Evolutionary conservation across 768 basidiomycete genomes (phyloP), one percentile per base, ranked within the genome.

Genomic region (Boletus reticuloceps): DNA sequence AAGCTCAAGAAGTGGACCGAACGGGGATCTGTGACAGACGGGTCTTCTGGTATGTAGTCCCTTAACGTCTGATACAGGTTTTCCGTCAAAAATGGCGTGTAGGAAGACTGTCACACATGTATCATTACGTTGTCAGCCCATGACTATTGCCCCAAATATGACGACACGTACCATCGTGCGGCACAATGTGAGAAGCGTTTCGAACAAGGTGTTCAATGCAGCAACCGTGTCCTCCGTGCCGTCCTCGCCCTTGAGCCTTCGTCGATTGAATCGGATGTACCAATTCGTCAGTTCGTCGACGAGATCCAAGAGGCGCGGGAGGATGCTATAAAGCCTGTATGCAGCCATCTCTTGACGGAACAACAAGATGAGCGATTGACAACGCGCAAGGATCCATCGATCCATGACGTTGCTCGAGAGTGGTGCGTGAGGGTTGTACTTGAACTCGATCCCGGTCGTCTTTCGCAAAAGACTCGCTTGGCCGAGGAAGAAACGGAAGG

Each of bases 241-340:
- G 64, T 93, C 89, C 70, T 96, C 91, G 43, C 97, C 97, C 79
- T 99, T 99, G 56, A 99, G 77, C 16, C 97, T 83, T 61, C 88
- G 88, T 42, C 97, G 86, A 74, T 99, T 99, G 78, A 98, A 98
- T 46, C 97, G 93, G 68, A 99, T 98, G 74, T 99, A 99, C 94
- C 95, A 98, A 69, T 99, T 99, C 20, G 97, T 99, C 55, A 98
- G 79, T 71, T 98, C 97, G 61, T 96, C 93, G 31, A 99, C 82
- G 54, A 99, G 85, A 59, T 91, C 89, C 55, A 98, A 78, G 40
- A 98, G 78, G 34, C 93, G 85, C n/a, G 94, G 94, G 58, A 98
- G 93, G 76, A 99, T 90, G 59, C 94, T 98, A 75, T 98, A 98
- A 14, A 99, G 82, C 59, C 95, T 83, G 74, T 99, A 99, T 17